A percentile compares a stretch with the other conserved stretches of the same genome.
phyloP scores from a whole-genome alignment of 2,329 filamentous ascomycete genomes.

The Drechslerella stenobrocha region DNA sequence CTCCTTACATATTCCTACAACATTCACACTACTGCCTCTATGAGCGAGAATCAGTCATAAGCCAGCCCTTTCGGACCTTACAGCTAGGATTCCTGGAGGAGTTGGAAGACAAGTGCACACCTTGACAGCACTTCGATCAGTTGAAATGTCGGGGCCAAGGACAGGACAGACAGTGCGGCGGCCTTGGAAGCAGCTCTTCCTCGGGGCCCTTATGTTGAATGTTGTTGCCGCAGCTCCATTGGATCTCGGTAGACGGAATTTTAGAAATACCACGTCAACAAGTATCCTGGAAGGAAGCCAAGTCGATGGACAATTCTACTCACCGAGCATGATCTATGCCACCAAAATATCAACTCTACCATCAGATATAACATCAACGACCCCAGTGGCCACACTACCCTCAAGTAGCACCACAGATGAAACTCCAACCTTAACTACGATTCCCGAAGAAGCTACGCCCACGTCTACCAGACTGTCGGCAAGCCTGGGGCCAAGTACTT shows the following conservation, averaged over 20 bases:
- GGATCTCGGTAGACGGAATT: conserved; percentile 1
- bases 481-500: no score
- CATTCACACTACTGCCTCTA: no score
- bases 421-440: conserved; percentile 15
- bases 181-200: conserved; percentile 8
- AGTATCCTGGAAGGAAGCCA: background rate
- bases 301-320: conserved; percentile 8
- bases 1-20: no score
- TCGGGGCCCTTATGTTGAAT: conserved; percentile 11
- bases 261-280: background rate
- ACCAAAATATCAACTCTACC: conserved; percentile 22
- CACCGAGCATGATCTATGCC: conserved; percentile 25
- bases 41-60: no score
- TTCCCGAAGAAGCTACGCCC: background rate
- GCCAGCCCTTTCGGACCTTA: background rate
- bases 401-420: conserved; percentile 7
- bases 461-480: background rate
- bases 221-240: conserved; percentile 25
- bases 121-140: background rate
- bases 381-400: background rate
- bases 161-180: background rate
- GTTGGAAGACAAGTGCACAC: background rate
- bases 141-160: conserved; percentile 9
- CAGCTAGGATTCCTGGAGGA: background rate
- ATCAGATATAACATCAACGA: background rate